These are phyloP conservation scores for Thymus mandschuricus DNA, from an alignment of 257 asterid species.

Conservation along the genomic window DNA sequence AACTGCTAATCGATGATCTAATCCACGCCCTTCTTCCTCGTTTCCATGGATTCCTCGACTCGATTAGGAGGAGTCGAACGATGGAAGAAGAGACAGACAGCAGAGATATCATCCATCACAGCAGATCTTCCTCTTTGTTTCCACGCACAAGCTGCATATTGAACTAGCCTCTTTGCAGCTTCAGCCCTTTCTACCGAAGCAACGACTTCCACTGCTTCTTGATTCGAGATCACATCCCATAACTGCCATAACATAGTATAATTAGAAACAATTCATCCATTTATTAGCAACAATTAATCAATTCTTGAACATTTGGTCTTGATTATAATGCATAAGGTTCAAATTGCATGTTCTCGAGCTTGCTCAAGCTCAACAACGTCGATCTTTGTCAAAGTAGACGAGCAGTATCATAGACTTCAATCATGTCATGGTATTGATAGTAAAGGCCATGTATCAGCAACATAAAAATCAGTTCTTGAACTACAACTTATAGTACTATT, in stretches of 20 bases:
- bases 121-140: conserved; percentile 55
- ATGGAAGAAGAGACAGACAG: conserved; percentile 71
- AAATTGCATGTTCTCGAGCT: neutral
- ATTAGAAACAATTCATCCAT: neutral
- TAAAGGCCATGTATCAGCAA: neutral
- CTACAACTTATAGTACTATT: neutral
- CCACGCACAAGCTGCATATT: conserved; percentile 65
- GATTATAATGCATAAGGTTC: too few species aligned
- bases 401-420: neutral
- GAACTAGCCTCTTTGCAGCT: conserved; percentile 66
- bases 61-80: conserved; percentile 21
- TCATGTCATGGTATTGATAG: neutral
- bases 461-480: neutral
- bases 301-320: neutral
- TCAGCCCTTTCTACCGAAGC: conserved; percentile 51
- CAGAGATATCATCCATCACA: conserved; percentile 79
- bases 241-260: conserved; percentile 41
- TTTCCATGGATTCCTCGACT: conserved; percentile 7
- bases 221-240: conserved; percentile 78
- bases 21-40: neutral
- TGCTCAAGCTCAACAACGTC: neutral
- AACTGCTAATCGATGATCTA: neutral
- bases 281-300: neutral
- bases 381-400: neutral
- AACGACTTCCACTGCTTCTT: conserved; percentile 78